Conservation (phyloP, 2,329 filamentous ascomycete species). For the Camillea tinctor region DNA sequence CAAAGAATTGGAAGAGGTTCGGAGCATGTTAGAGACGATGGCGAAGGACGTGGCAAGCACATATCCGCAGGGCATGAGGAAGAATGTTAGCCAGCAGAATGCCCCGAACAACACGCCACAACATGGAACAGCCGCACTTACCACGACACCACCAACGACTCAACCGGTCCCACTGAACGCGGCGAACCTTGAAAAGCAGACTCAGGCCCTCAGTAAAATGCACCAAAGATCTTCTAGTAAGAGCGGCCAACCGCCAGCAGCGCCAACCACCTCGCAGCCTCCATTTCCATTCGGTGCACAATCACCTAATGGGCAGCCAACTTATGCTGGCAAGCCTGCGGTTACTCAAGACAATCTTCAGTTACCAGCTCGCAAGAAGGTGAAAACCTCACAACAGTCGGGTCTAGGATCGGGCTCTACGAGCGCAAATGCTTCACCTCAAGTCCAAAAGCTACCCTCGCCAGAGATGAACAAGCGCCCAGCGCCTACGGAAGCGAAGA, state of each 20-base stretch:
- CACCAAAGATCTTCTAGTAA: slow-evolving; percentile 47
- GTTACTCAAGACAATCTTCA: slow-evolving; percentile 54
- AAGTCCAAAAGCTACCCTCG: slow-evolving; percentile 46
- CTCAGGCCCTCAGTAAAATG: slow-evolving; percentile 46
- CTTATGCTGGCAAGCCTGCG: slow-evolving; percentile 51
- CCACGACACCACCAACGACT: slow-evolving; percentile 33
- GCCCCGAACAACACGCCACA: slow-evolving; percentile 19
- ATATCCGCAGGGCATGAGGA: slow-evolving; percentile 26
- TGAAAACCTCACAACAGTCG: slow-evolving; percentile 44
- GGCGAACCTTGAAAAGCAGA: slow-evolving; percentile 52
- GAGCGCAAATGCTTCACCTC: slow-evolving; percentile 46
- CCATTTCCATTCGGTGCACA: slow-evolving; percentile 55
- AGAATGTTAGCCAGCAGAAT: slow-evolving; percentile 30
- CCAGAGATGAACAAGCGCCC: slow-evolving; percentile 44
- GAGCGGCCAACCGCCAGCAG: slow-evolving; percentile 50
- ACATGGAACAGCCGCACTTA: slow-evolving; percentile 28
- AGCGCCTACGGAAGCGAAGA: slow-evolving; percentile 29
- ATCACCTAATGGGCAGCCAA: slow-evolving; percentile 60
- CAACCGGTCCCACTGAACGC: slow-evolving; percentile 41
- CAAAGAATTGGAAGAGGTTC: slow-evolving; percentile 50
- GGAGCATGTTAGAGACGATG: slow-evolving; percentile 51
- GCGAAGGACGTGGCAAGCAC: slow-evolving; percentile 42
- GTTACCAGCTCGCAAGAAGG: slow-evolving; percentile 56
- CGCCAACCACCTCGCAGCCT: slow-evolving; percentile 56
- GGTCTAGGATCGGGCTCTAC: slow-evolving; percentile 39